Evolutionary conservation across 768 basidiomycete genomes (phyloP).

Genomic region (Tricholoma hemisulphureum): DNA sequence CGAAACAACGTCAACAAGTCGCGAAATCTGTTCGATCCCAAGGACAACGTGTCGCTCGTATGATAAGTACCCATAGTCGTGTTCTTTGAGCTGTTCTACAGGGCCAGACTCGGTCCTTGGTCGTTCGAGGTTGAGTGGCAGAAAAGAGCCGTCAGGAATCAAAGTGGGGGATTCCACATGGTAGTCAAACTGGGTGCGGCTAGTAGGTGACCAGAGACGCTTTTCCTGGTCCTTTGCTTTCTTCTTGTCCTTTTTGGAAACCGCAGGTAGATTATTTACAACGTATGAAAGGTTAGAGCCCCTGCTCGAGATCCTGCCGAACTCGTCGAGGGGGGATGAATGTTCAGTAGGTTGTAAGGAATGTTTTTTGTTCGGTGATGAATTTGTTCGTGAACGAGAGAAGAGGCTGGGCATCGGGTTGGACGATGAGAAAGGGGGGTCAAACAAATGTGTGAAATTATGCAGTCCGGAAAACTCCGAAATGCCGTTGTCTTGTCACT

Average conservation of each 20-base stretch:
- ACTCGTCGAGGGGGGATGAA: constrained; percentile 52
- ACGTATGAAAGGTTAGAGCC: constrained; percentile 30
- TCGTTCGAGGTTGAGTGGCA: constrained; percentile 50
- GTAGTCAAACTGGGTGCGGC: constrained; percentile 31
- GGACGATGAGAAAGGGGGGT: constrained; percentile 33
- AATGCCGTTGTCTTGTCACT: neutral
- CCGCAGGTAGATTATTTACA: constrained; percentile 22
- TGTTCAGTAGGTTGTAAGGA: constrained; percentile 24
- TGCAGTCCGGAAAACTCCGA: constrained; percentile 28
- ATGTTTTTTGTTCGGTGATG: constrained; percentile 48
- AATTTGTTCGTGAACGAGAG: constrained; percentile 65
- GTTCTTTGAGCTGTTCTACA: constrained; percentile 37
- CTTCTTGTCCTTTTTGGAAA: constrained; percentile 54
- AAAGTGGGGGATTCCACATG: constrained; percentile 34
- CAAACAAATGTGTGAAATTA: too few species aligned
- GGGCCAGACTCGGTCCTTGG: constrained; percentile 39
- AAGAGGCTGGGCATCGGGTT: constrained; percentile 71
- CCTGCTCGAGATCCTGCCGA: constrained; percentile 57
- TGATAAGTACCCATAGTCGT: constrained; percentile 71
- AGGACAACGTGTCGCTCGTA: constrained; percentile 73
- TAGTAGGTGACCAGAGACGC: constrained; percentile 38
- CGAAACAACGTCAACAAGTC: constrained; percentile 68
- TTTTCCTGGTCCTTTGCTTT: constrained; percentile 42
- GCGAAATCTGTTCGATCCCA: constrained; percentile 68
- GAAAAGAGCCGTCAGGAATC: constrained; percentile 51